Evolutionary conservation across 495 filamentous ascomycete genomes (phyloP), one percentile per base, ranked within the genome.

Genomic region (Neurospora hispaniola): DNA sequence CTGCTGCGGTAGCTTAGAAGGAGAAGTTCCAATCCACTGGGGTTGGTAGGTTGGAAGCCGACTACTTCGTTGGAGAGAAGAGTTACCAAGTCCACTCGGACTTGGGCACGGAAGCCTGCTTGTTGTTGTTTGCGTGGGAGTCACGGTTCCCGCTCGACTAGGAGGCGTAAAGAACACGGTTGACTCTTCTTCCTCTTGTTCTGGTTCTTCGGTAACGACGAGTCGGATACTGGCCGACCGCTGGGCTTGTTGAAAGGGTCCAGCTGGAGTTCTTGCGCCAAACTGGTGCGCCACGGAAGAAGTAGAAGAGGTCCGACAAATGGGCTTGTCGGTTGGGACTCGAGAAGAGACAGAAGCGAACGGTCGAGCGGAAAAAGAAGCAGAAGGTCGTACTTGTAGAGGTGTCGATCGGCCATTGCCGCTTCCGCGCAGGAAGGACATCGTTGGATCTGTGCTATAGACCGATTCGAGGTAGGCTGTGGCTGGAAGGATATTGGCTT

Each of bases 401-500:
- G 54, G 54, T 35, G 54, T 66, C 3, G 54, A 16, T 35, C 54
- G 54, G 54, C 54, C 54, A 66, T 66, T 66, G 54, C 54, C 54
- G 27, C 54, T 66, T 35, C 54, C 54, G 14, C 54, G 54, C 73
- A 88, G 86, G 62, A 86, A 86, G 68, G 89, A 84, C 0, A 73
- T 83, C 44, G 82, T 79, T n/a, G 84, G 82, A 75, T 95, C 92
- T 40, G 86, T 66, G 27, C 54, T 86, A 74, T 93, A 97, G 23
- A 94, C 87, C 16, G 84, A 89, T 72, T 97, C 94, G 70, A 97
- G 86, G 80, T 96, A 98, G 14, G 86, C 81, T 2, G 89, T 84
- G 8, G 94, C 93, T 3, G 92, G 84, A 74, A 92, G 88, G n/a
- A 99, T 82, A 71, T 91, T 87, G 23, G 92, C 92, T 81, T 99